Conservation (phyloP, 2,329 filamentous ascomycete species). For the Beauveria scarabaeidicola region DNA sequence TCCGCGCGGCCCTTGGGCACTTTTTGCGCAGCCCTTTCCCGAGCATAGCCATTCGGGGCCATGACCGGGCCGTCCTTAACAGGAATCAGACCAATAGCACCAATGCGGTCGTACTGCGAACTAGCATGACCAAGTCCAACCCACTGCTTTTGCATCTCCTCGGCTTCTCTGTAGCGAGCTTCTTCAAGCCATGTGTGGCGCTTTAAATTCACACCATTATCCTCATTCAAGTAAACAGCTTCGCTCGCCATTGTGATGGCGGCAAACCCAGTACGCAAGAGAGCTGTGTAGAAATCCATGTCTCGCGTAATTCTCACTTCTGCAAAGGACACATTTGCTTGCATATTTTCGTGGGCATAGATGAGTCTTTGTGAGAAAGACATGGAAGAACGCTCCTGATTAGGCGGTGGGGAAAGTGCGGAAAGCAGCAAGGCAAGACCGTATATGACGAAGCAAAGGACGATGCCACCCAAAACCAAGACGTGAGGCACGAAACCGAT, state of each 20-base stretch:
- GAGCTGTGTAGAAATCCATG: conserved; percentile 91
- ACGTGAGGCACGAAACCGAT: conserved; percentile 92
- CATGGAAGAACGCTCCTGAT: conserved; percentile 21
- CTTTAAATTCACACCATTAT: conserved; percentile 63
- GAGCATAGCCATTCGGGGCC: conserved; percentile 53
- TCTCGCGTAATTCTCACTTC: conserved; percentile 72
- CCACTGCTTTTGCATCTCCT: conserved; percentile 47
- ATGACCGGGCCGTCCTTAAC: conserved; percentile 37
- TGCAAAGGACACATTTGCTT: conserved; percentile 79
- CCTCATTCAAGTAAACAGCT: conserved; percentile 92
- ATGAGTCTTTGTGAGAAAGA: conserved; percentile 52
- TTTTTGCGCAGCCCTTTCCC: conserved; percentile 60
- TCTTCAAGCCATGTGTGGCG: conserved; percentile 87
- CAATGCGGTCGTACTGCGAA: conserved; percentile 42
- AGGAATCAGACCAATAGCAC: conserved; percentile 47
- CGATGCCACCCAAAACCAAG: conserved; percentile 73
- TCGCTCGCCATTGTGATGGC: conserved; percentile 90
- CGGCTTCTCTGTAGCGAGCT: conserved; percentile 70
- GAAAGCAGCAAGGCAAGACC: conserved; percentile 66
- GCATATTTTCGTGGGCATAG: conserved; percentile 78
- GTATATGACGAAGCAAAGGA: conserved; percentile 70
- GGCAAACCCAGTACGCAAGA: conserved; percentile 78
- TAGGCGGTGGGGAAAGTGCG: conserved; percentile 34
- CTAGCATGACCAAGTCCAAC: conserved; percentile 37
- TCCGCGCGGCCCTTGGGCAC: conserved; percentile 38